phyloP scores from a whole-genome alignment of 306 rosid genomes.

The Castanea crenata region DNA sequence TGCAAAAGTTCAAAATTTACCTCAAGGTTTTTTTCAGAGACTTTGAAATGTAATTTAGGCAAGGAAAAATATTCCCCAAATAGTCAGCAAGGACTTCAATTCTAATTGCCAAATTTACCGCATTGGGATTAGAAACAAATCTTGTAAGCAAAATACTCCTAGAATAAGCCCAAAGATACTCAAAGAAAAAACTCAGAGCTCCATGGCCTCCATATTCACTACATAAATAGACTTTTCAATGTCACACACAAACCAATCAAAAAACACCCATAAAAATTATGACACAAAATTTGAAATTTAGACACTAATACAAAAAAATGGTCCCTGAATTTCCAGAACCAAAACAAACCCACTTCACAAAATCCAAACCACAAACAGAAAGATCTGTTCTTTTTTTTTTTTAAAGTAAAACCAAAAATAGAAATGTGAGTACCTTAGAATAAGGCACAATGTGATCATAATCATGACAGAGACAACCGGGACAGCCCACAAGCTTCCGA shows the following conservation, averaged over 20 bases:
- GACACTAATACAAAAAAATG: neutral
- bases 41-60: neutral
- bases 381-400: no score
- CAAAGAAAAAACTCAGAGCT: no score
- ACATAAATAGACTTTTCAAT: no score
- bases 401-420: neutral
- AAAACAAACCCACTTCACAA: slow-evolving; percentile 7
- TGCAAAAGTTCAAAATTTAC: neutral
- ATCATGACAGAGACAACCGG: slow-evolving; percentile 90
- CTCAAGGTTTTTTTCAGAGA: neutral
- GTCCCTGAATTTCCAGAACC: neutral
- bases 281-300: neutral
- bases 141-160: no score
- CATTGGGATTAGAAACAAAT: no score
- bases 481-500: slow-evolving; percentile 89
- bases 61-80: neutral
- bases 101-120: no score
- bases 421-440: slow-evolving; percentile 59
- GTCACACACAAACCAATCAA: neutral
- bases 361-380: neutral
- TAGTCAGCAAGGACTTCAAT: no score
- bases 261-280: neutral
- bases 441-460: slow-evolving; percentile 87
- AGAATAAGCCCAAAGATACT: no score
- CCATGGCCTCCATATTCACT: no score